These are phyloP conservation scores for Trichosanthes cucumerina DNA, from an alignment of 306 rosid genomes.

Conservation along the genomic window DNA sequence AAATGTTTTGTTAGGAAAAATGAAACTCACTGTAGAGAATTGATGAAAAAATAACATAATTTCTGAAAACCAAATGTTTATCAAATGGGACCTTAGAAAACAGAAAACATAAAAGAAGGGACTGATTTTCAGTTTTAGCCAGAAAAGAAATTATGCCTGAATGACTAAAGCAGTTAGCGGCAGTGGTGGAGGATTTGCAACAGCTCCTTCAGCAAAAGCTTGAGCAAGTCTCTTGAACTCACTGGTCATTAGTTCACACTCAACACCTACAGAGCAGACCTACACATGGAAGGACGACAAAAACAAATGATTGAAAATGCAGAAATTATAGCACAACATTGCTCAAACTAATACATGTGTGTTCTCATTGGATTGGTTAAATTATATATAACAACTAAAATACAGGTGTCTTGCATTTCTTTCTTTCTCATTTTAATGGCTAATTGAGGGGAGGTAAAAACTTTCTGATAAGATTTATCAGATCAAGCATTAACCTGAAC, in stretches of 20 bases:
- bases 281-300: conserved; percentile 15
- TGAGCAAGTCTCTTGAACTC: conserved; percentile 64
- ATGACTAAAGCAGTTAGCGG: conserved; percentile 71
- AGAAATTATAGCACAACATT: background rate
- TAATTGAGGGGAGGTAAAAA: background rate
- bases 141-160: conserved; percentile 50
- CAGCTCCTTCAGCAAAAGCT: conserved; percentile 56
- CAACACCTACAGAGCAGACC: conserved; percentile 69
- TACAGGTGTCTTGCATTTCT: background rate
- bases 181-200: conserved; percentile 44
- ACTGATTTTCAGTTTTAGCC: background rate
- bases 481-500: conserved; percentile 45
- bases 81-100: too few relatives aligned
- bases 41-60: too few relatives aligned
- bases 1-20: too few relatives aligned
- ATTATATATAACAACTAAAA: background rate
- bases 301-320: background rate
- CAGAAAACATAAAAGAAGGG: background rate
- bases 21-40: too few relatives aligned
- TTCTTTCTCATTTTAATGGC: background rate
- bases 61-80: too few relatives aligned
- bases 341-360: background rate
- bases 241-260: conserved; percentile 35
- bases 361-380: background rate
- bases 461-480: background rate